Conservation (phyloP, 495 filamentous ascomycete species). For the Penicillium subrubescens region DNA sequence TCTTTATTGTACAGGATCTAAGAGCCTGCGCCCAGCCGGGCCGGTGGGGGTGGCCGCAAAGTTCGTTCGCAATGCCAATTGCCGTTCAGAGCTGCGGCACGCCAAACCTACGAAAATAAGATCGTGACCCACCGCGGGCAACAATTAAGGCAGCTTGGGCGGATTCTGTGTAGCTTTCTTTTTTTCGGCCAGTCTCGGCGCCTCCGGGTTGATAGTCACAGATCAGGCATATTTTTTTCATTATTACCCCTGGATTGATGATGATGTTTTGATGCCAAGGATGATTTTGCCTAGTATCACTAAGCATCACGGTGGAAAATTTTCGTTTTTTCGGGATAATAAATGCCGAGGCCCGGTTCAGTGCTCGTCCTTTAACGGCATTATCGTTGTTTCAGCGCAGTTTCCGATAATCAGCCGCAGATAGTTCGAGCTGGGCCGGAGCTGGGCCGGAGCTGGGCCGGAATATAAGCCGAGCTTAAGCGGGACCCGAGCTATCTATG, state of each 20-base stretch:
- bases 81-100: constrained; percentile 11
- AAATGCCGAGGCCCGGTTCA: not conserved
- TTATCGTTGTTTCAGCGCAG: not conserved
- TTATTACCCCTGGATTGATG: not conserved
- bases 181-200: not conserved
- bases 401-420: constrained; percentile 7
- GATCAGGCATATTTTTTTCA: not conserved
- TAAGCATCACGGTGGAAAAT: not conserved
- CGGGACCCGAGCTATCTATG: not conserved
- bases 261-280: not conserved
- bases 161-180: constrained; percentile 1
- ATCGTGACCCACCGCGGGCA: constrained; percentile 16
- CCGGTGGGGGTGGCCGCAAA: constrained; percentile 3
- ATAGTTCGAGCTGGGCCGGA: not conserved
- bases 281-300: not conserved
- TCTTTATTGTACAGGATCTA: too few species aligned
- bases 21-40: not conserved
- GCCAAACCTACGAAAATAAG: not conserved
- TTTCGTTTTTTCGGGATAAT: not conserved
- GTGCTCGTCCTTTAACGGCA: not conserved
- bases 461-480: not conserved
- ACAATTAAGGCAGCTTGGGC: not conserved
- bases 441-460: not conserved
- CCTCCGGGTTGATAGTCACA: not conserved
- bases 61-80: constrained; percentile 13